These are phyloP conservation scores for Rhizoclosmatium sp. DNA, from an alignment of 192 early-diverging fungal species.

Conservation along the genomic window DNA sequence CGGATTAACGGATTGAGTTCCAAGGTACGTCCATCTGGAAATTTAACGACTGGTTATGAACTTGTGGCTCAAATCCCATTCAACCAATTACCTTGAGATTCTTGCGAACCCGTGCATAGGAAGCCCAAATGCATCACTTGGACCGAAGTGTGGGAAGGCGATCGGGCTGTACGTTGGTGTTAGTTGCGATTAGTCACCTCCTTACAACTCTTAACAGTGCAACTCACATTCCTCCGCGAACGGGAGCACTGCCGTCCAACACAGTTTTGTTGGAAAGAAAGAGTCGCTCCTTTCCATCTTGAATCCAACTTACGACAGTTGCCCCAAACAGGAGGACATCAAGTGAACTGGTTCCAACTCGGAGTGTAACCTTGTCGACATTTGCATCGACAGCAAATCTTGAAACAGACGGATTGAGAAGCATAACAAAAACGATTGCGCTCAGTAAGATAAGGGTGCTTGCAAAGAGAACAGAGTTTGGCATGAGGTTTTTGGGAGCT, in stretches of 20 bases:
- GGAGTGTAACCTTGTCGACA: conserved; percentile 27
- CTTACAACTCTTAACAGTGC: not conserved
- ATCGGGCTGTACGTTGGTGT: conserved; percentile 58
- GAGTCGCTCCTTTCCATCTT: conserved; percentile 76
- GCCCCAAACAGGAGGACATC: conserved; percentile 73
- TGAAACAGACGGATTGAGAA: no score
- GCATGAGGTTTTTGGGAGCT: no score
- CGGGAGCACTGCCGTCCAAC: conserved; percentile 88
- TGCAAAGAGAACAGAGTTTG: no score
- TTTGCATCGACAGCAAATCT: not conserved
- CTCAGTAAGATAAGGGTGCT: no score
- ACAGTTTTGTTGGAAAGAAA: conserved; percentile 84
- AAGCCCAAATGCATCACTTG: conserved; percentile 6
- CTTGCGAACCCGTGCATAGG: conserved; percentile 48
- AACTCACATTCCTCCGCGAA: conserved; percentile 71
- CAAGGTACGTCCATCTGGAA: conserved; percentile 62
- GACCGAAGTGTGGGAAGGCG: conserved; percentile 79
- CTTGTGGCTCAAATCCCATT: not conserved
- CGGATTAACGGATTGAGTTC: conserved; percentile 52
- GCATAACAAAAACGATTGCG: no score
- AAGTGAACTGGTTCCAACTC: conserved; percentile 28
- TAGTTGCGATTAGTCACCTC: not conserved
- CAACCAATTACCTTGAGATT: conserved; percentile 20
- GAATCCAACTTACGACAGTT: conserved; percentile 91
- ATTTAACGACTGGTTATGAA: conserved; percentile 1